Evolutionary conservation across 2,329 filamentous ascomycete genomes (phyloP), one percentile per base, ranked within the genome.

Genomic region (Metarhizium robertsii): DNA sequence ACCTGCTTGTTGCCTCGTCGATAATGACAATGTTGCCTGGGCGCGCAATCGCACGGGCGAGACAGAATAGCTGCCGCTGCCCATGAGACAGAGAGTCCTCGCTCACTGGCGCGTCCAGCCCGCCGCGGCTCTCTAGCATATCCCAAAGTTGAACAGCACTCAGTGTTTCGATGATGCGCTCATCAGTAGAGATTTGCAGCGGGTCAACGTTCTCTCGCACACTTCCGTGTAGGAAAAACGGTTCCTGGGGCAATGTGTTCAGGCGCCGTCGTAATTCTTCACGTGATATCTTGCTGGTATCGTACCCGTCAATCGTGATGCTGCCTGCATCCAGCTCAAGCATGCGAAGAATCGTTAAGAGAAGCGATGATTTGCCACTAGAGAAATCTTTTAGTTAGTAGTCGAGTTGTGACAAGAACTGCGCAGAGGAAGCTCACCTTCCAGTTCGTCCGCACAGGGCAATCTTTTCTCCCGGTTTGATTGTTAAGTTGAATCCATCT

Each of bases 361-460:
- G 40, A 2, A 64, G 53, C 8, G 63, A 63, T 48, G 59, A 61
- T 48, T 64, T 65, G 13, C 63, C 63, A 51, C 60, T 61, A 40
- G 11, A 6, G 5, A 40, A 11, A 16, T 5, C 14, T 40, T 16
- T 40, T 2, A 40, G 38, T 40, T 2, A 14, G 4, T 40, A 1
- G 6, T 36, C 34, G 11, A 8, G 34, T 8, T 13, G 38, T 40
- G 38, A 1, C 38, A 16, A n/a, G 38, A 40, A 16, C 11, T 14
- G 14, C 38, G 8, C 32, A 34, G 32, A 11, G 38, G 11, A 40
- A 16, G 14, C 38, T 40, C 13, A 40, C 38, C 60, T 61, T 43
- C 65, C 65, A 13, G 58, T 66, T 3, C 65, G 61, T 7, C 66
- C 65, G 48, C 62, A 66, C 38, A 67, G 54, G 2, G 61, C 65